Evolutionary conservation across 148 eudicot species (phyloP).

Genomic region (Rhododendron henanense): DNA sequence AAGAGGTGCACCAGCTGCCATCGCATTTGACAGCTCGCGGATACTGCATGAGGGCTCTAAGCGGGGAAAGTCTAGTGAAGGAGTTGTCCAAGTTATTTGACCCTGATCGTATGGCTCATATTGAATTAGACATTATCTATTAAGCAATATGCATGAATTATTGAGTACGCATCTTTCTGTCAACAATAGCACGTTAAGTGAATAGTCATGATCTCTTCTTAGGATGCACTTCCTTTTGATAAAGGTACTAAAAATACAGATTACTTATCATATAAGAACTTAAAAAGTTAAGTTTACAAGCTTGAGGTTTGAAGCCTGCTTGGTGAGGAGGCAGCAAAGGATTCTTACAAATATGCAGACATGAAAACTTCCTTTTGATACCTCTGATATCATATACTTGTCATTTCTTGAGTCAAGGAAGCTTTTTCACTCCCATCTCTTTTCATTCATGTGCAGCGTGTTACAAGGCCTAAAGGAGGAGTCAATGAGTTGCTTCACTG

Average conservation of each 20-base stretch:
- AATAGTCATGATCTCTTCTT: not conserved
- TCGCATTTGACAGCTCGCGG: not conserved
- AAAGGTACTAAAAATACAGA: not conserved
- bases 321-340: not conserved
- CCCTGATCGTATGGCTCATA: not conserved
- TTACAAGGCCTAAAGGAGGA: conserved; percentile 92
- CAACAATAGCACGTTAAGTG: not conserved
- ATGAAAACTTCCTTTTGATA: not conserved
- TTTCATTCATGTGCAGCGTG: conserved; percentile 51
- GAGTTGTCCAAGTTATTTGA: not conserved
- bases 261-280: not conserved
- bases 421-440: not conserved
- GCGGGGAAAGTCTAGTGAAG: not conserved
- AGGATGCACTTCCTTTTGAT: not conserved
- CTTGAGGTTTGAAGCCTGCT: not conserved
- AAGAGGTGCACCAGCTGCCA: not conserved
- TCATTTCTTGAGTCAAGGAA: not conserved
- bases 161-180: not conserved
- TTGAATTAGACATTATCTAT: not conserved
- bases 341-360: not conserved
- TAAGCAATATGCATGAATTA: not conserved
- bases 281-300: not conserved
- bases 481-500: conserved; percentile 91
- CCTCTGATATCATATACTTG: not conserved
- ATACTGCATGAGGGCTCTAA: not conserved